Base-by-base conservation (phyloP, 164 flowering plant genomes). In the Amborella trichopoda region DNA sequence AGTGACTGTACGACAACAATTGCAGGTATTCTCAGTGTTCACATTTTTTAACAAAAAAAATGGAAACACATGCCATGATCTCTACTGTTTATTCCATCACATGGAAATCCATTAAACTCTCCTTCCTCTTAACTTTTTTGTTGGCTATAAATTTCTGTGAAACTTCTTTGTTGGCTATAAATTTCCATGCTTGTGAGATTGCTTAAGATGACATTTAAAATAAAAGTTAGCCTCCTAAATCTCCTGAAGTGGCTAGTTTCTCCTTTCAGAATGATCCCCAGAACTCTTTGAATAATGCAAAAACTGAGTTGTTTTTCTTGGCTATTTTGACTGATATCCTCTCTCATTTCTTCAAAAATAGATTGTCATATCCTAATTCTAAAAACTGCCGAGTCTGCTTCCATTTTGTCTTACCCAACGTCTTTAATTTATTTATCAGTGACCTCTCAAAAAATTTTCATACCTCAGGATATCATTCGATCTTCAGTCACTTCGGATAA, bases 401-500 rank as follows among this genome's bases (percentile, higher is more conserved):
- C 4, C 13, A n/a, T 4, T 44, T 24, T 1, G 5, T 14, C 9
- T 2, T 18, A 27, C 3, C 22, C 10, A 42, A 18, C 16, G 6
- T 1, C 13, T 17, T 12, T 28, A 23, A 2, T 52, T 52, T 6
- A n/a, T 40, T 18, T 17, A 16, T n/a, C 16, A 21, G 17, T 24
- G 12, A 16, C 10, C 14, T n/a, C 10, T 21, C 2, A 14, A 28
- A 23, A 3, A 28, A 23, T 13, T 17, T 14, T 17, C 14, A 4
- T n/a, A 32, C 41, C 18, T 41, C 79, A 91, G 98, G 85, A 62
- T 12, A 68, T 83, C 23, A 65, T 91, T 43, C 91, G 94, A 52
- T 79, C 90, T 43, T 81, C 96, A 33, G 80, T 86, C 6, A 53
- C 70, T n/a, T 77, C 65, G 59, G 87, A 73, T 51, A 72, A 68